Evolutionary conservation across 768 basidiomycete species (phyloP), one percentile per base, ranked within the genome.

Genomic region (Pisolithus tinctorius): DNA sequence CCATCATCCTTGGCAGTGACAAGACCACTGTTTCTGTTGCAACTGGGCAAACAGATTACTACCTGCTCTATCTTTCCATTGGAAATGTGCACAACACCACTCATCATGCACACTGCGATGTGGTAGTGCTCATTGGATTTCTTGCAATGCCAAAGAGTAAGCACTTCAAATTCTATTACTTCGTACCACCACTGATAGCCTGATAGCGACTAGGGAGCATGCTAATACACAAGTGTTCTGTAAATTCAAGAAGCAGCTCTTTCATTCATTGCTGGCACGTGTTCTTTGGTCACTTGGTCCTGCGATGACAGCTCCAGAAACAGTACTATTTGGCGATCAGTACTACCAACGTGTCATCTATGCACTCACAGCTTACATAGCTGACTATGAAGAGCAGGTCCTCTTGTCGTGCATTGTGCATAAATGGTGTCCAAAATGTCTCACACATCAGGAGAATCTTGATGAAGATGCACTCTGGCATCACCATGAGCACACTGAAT

Each of bases 61-160:
- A 55, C 13, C 54, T 36, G 0, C 48, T 57, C 2, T 57, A 57
- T 48, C 9, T 55, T 11, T 55, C 50, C 1, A 55, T 57, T 3
- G 40, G 55, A 25, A 56, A 56, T 40, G 39, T 56, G 4, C 42
- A 6, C 5, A 56, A 56, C 23, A 49, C 26, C 26, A 41, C 48
- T 11, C 16, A n/a, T 10, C n/a, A 23, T 25, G 50, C 55, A 39
- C 50, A 57, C 27, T 4, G 26, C 1, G 30, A 54, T 40, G 52
- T 49, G 1, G 26, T 56, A 6, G 47, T 51, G 0, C 49, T 67
- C 9, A 52, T 69, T 16, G 66, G 54, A 1, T 71, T 72, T 51
- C 51, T 66, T 27, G 52, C 61, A 6, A 67, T 69, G 29, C 59
- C 62, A 0, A 67, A 67, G 55, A 56, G 66, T 69, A 53, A 2